Base-by-base conservation (phyloP, 1,284 basidiomycete species). In the Fomitiporia mediterranea region DNA sequence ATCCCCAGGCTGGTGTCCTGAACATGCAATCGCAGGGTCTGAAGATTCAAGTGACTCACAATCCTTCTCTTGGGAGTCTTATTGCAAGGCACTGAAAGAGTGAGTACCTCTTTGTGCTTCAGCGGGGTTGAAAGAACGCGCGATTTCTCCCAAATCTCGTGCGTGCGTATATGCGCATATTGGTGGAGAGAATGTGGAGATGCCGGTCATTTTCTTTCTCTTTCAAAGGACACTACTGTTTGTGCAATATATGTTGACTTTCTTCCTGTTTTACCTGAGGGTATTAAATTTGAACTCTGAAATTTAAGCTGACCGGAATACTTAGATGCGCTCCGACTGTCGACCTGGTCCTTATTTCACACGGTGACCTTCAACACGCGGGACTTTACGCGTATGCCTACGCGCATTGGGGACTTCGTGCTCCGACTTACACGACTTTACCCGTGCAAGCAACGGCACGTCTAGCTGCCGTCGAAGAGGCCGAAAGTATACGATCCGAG, bases 401-500 rank as follows among this genome's bases (percentile, higher is more conserved):
- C 64, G 81, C 94, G 4, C 80, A 84, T 65, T 94, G 94, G 84
- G 89, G 88, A 17, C 78, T 99, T 38, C 87, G 82, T 51, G 95
- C 94, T 40, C 94, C 94, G 7, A 86, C 94, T n/a, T 99, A 98
- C 69, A 90, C 92, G 0, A 97, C 96, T 0, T 81, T 99, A 47
- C 96, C 97, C 21, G 94, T 97, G 0, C 93, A 97, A 63, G 94
- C 95, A 55, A 98, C 96, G 90, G 96, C 91, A 2, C 81, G 93
- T 32, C 90, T 98, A 47, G 92, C 93, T 27, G 86, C 86, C 4
- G 79, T 86, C 1, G 89, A 95, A 66, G 92, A 95, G 62, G 78
- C 86, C 0, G 90, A 94, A 64, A 83, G 83, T 23, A 80, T 90
- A 57, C 78, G 91, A 43, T 81, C 88, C 42, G 89, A 94, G 67